Conservation (phyloP, 2,329 filamentous ascomycete species). For the Colletotrichum coccodes region DNA sequence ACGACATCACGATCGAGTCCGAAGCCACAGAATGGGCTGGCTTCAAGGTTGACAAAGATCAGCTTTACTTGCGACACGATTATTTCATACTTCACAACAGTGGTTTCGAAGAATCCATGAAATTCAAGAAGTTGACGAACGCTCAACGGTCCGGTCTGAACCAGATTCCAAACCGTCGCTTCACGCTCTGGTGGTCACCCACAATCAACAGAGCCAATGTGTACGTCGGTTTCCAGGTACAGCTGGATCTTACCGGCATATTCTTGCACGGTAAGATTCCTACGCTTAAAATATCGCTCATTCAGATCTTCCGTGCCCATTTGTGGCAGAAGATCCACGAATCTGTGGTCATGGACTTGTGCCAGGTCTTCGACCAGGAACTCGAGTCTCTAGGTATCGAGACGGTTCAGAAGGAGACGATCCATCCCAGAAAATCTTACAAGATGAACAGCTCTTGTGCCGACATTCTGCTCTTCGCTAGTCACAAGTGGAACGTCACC, state of each 20-base stretch:
- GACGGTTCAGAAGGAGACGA: slow-evolving; percentile 98
- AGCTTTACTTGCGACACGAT: no score
- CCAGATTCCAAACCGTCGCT: slow-evolving; percentile 98
- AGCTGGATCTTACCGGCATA: slow-evolving; percentile 96
- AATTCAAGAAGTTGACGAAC: slow-evolving; percentile 99
- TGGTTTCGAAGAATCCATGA: slow-evolving; percentile 71
- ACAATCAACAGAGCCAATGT: slow-evolving; percentile 97
- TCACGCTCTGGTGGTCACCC: slow-evolving; percentile 97
- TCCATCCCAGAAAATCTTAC: slow-evolving; percentile 98
- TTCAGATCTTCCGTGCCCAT: slow-evolving; percentile 99
- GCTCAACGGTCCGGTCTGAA: slow-evolving; percentile 96
- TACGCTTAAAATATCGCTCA: slow-evolving; percentile 95
- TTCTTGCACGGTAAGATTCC: slow-evolving; percentile 99
- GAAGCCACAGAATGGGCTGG: no score
- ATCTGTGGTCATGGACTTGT: slow-evolving; percentile 98
- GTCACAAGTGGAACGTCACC: slow-evolving; percentile 99
- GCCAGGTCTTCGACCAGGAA: slow-evolving; percentile 98
- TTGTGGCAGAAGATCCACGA: slow-evolving; percentile 99
- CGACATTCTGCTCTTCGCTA: slow-evolving; percentile 95
- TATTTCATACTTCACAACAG: no score
- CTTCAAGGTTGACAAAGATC: no score
- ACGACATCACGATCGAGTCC: no score
- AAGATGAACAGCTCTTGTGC: slow-evolving; percentile 99
- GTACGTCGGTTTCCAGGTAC: slow-evolving; percentile 99
- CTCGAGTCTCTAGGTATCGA: slow-evolving; percentile 95